Conservation (phyloP, 805 yeast species). For the Grigorovia yakushimaensis region DNA sequence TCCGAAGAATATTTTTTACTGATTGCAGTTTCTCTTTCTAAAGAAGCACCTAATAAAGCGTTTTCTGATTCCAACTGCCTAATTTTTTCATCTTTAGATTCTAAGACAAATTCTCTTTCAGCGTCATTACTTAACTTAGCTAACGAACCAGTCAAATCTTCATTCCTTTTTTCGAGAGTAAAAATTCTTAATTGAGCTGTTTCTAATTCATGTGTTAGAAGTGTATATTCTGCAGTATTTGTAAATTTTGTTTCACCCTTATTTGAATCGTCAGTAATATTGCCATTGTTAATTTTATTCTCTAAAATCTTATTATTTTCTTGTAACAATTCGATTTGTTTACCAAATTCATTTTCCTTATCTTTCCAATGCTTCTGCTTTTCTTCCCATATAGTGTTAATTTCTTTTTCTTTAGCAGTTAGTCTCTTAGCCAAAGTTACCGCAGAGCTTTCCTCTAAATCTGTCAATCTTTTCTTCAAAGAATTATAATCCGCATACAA, state of each 20-base stretch:
- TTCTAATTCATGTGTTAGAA: slow-evolving; percentile 68
- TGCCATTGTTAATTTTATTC: slow-evolving; percentile 54
- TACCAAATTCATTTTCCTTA: slow-evolving; percentile 42
- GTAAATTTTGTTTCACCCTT: slow-evolving; percentile 12
- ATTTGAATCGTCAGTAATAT: slow-evolving; percentile 33
- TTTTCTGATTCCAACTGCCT: slow-evolving; percentile 61
- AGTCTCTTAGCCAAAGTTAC: slow-evolving; percentile 45
- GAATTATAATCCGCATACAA: slow-evolving; percentile 71
- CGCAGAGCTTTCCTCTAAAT: slow-evolving; percentile 52
- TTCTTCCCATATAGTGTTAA: slow-evolving; percentile 59
- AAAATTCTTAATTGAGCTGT: slow-evolving; percentile 53
- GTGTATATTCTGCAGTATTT: slow-evolving; percentile 42
- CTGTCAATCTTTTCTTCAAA: slow-evolving; percentile 50
- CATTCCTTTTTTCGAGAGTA: slow-evolving; percentile 71
- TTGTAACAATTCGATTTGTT: slow-evolving; percentile 43
- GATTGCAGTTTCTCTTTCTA: slow-evolving; percentile 20
- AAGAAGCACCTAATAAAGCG: slow-evolving; percentile 31
- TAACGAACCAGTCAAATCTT: slow-evolving; percentile 58
- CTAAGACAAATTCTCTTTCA: slow-evolving; percentile 34
- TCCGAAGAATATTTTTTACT: slow-evolving; percentile 12
- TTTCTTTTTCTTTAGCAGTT: slow-evolving; percentile 65
- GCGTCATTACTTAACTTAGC: slow-evolving; percentile 41
- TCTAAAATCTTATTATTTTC: slow-evolving; percentile 54
- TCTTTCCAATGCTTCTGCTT: slow-evolving; percentile 59
- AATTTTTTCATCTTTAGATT: slow-evolving; percentile 33